A percentile compares a stretch with the other conserved stretches of the same genome.
Conservation (phyloP, 768 basidiomycete species). For the Trametes meyenii region DNA sequence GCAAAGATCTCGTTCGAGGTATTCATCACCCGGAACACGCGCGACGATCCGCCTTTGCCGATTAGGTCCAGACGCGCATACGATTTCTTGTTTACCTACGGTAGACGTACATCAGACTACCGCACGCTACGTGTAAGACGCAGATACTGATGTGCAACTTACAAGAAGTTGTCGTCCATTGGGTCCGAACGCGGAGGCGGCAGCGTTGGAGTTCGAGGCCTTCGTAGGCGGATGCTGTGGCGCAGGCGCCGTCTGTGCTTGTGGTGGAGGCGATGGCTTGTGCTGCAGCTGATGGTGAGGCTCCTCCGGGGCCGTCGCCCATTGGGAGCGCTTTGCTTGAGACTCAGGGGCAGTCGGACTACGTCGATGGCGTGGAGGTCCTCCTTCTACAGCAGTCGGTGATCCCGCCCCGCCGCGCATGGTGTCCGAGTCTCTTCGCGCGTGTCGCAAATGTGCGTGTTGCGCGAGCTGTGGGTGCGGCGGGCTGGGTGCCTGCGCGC, state of each 20-base stretch:
- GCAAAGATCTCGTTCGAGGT: slow-evolving; percentile 79
- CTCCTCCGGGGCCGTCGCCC: slow-evolving; percentile 9
- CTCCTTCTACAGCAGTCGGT: slow-evolving; percentile 56
- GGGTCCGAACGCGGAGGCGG: neutral
- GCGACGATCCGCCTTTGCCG: slow-evolving; percentile 94
- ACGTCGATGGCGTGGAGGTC: slow-evolving; percentile 51
- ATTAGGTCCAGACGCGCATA: slow-evolving; percentile 89
- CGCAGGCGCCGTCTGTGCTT: neutral
- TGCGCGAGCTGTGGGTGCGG: slow-evolving; percentile 48
- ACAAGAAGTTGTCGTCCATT: neutral
- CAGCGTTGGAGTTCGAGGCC: slow-evolving; percentile 15
- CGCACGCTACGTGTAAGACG: neutral
- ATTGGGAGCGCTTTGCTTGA: slow-evolving; percentile 34
- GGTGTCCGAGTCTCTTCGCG: slow-evolving; percentile 77
- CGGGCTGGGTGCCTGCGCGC: slow-evolving; percentile 48
- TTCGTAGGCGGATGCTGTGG: slow-evolving; percentile 1
- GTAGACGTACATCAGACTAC: neutral
- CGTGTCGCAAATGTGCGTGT: slow-evolving; percentile 46
- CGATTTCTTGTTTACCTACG: slow-evolving; percentile 75
- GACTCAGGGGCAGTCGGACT: slow-evolving; percentile 73
- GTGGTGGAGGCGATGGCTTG: neutral
- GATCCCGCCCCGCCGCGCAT: slow-evolving; percentile 51
- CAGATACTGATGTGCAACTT: neutral
- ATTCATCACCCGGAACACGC: slow-evolving; percentile 90
- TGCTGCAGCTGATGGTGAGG: slow-evolving; percentile 13